These are phyloP conservation scores for Tuber magnatum DNA, from an alignment of 495 filamentous ascomycete species.

Conservation along the genomic window DNA sequence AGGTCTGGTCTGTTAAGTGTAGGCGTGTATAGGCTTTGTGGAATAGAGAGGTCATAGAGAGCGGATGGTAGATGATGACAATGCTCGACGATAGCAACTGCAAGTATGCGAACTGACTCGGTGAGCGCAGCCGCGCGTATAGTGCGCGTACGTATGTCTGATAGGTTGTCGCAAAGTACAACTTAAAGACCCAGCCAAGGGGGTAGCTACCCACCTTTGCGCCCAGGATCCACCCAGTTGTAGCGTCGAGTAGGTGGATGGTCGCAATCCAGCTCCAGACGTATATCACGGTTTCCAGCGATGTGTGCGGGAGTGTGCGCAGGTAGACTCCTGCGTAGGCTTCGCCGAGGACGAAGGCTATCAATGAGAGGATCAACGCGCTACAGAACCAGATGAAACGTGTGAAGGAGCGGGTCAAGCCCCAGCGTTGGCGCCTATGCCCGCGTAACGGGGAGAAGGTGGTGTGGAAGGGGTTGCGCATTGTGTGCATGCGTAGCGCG, in stretches of 20 bases:
- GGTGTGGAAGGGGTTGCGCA: constrained; percentile 10
- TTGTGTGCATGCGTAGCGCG: constrained; percentile 40
- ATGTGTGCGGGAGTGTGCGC: constrained; percentile 57
- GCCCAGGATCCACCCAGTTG: constrained; percentile 58
- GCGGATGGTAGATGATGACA: constrained; percentile 49
- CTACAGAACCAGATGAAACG: constrained; percentile 62
- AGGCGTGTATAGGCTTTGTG: constrained; percentile 49
- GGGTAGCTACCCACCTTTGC: constrained; percentile 58
- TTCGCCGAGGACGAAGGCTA: constrained; percentile 58
- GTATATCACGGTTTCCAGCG: constrained; percentile 56
- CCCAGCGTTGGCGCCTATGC: constrained; percentile 11
- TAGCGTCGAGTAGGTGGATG: constrained; percentile 53
- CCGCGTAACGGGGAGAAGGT: constrained; percentile 2
- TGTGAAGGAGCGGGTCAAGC: constrained; percentile 45
- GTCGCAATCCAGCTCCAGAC: constrained; percentile 61
- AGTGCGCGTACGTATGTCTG: constrained; percentile 63
- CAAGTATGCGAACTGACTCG: constrained; percentile 54
- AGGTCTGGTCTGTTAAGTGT: constrained; percentile 50
- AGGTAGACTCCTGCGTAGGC: constrained; percentile 62
- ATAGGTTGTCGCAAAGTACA: constrained; percentile 60
- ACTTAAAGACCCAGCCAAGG: constrained; percentile 58
- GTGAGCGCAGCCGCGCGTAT: constrained; percentile 57
- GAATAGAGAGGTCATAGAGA: constrained; percentile 54
- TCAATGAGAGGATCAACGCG: constrained; percentile 53
- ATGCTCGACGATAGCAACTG: constrained; percentile 55